Conservation (phyloP, 2,329 filamentous ascomycete species). For the Penicillium sp. region DNA sequence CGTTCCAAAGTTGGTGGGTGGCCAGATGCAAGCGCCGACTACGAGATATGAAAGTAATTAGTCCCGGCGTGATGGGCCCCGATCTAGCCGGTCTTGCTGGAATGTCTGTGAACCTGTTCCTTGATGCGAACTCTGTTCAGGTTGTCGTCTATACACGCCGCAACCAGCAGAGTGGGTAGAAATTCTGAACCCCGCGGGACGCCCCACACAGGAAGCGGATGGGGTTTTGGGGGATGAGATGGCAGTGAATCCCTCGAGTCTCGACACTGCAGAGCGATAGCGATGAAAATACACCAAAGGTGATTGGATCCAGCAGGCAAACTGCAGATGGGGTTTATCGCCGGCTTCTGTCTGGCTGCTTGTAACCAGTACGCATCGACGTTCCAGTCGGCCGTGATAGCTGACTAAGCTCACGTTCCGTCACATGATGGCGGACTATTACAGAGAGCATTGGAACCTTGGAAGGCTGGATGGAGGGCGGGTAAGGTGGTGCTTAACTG, state of each 20-base stretch:
- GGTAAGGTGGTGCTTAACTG: not conserved
- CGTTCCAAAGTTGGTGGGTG: not conserved
- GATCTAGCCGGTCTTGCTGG: not conserved
- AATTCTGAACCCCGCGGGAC: constrained; percentile 20
- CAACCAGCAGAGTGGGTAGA: constrained; percentile 7
- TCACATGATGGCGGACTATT: not conserved
- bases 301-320: constrained; percentile 19
- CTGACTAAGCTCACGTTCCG: constrained; percentile 14
- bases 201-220: constrained; percentile 24
- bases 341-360: constrained; percentile 23
- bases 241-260: not conserved
- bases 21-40: not conserved
- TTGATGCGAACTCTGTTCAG: not conserved
- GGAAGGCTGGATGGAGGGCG: not conserved
- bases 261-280: not conserved
- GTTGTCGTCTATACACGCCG: constrained; percentile 8
- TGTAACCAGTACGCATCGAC: not conserved
- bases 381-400: not conserved
- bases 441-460: too few relatives aligned
- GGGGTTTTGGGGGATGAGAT: not conserved
- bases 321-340: constrained; percentile 18
- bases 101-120: not conserved
- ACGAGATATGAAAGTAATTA: not conserved
- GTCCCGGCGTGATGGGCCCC: not conserved
- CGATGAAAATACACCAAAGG: constrained; percentile 4